Evolutionary conservation across 2,329 filamentous ascomycete species (phyloP).

Genomic region (Pyricularia grisea): DNA sequence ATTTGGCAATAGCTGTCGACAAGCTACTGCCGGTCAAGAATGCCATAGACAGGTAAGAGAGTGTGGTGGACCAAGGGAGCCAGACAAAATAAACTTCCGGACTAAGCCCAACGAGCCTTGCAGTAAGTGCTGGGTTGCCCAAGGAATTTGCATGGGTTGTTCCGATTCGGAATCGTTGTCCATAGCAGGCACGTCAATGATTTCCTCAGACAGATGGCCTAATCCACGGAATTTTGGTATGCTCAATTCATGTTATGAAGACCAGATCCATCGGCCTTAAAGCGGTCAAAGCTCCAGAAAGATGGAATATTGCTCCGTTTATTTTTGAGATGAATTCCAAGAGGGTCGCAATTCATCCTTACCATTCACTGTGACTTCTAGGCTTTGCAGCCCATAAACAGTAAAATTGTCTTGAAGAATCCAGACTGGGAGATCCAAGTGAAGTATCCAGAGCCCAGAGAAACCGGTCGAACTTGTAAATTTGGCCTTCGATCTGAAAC

Average conservation of each 20-base stretch:
- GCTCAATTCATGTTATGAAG: not conserved
- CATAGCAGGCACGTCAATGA: not conserved
- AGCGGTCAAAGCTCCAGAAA: not conserved
- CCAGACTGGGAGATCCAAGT: not conserved
- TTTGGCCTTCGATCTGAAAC: not conserved
- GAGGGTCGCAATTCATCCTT: not conserved
- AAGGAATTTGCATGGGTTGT: not conserved
- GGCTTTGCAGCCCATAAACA: not conserved
- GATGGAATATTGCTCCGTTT: not conserved
- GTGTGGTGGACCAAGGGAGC: not conserved
- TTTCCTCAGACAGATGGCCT: not conserved
- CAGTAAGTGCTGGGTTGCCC: not conserved
- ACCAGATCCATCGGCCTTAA: not conserved
- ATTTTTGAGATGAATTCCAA: not conserved
- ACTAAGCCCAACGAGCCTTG: not conserved
- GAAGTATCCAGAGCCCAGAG: not conserved
- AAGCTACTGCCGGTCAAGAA: not conserved
- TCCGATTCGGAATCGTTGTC: not conserved
- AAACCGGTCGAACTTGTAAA: not conserved
- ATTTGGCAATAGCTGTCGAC: not conserved
- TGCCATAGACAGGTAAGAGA: not conserved
- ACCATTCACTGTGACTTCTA: not conserved
- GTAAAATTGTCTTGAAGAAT: not conserved
- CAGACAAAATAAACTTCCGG: not conserved
- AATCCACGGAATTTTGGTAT: not conserved